Conservation (phyloP, 2,329 filamentous ascomycete genomes). For the Trichoderma atroviride region DNA sequence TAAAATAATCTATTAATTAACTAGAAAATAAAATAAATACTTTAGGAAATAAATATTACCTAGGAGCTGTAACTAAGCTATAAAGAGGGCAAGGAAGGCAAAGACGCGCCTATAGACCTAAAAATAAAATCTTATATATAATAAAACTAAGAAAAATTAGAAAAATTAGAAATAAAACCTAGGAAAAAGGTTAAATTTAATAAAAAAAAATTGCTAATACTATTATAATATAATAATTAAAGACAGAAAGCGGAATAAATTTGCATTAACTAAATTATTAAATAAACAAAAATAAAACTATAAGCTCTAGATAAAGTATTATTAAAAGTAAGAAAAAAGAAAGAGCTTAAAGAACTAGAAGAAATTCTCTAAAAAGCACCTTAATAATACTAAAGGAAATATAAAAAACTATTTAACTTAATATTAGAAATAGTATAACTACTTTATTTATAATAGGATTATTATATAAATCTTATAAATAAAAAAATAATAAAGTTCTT, state of each 20-base stretch:
- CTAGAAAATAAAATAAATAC: neutral
- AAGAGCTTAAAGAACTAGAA: too few species aligned
- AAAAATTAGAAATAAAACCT: neutral
- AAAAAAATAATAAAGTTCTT: neutral
- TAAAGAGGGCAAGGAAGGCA: neutral
- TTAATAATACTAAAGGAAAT: too few species aligned
- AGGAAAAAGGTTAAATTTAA: neutral
- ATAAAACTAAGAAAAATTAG: neutral
- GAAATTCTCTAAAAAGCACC: too few species aligned
- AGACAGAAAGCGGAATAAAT: neutral
- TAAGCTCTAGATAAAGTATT: neutral
- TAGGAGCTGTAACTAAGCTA: neutral
- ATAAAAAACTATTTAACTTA: too few species aligned
- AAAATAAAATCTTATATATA: neutral
- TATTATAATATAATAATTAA: neutral
- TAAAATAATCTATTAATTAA: neutral
- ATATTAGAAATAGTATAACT: neutral
- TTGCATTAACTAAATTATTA: neutral
- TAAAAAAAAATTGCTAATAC: neutral
- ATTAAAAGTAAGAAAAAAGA: too few species aligned
- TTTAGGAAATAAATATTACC: neutral
- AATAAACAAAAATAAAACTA: neutral
- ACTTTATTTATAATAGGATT: neutral
- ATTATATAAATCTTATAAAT: neutral
- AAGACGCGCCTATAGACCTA: neutral